These are phyloP conservation scores for Mrakia hoshinonis DNA, from an alignment of 768 basidiomycete species.

Conservation along the genomic window DNA sequence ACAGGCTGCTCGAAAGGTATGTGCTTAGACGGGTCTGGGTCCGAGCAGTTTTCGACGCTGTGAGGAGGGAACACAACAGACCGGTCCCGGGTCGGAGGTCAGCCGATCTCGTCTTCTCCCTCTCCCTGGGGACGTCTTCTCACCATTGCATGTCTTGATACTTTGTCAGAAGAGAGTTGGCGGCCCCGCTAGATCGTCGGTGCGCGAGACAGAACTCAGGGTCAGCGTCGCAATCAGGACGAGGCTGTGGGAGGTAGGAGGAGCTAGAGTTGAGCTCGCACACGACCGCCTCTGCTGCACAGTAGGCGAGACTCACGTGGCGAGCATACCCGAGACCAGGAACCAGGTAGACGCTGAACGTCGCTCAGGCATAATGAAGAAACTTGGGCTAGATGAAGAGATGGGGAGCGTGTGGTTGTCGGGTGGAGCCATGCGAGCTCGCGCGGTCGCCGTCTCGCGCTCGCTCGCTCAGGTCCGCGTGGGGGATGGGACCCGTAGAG, in stretches of 20 bases:
- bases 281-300: slow-evolving; percentile 42
- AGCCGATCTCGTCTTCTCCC: not conserved
- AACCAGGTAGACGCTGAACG: slow-evolving; percentile 40
- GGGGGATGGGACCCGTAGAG: too few relatives aligned
- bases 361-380: not conserved
- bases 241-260: not conserved
- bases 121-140: not conserved
- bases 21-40: slow-evolving; percentile 53
- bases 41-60: slow-evolving; percentile 71
- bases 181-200: slow-evolving; percentile 33
- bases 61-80: not conserved
- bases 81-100: not conserved
- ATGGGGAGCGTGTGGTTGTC: not conserved
- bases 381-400: not conserved
- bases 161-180: slow-evolving; percentile 73
- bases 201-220: not conserved
- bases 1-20: slow-evolving; percentile 90
- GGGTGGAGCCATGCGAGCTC: too few relatives aligned
- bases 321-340: slow-evolving; percentile 85
- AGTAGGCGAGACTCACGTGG: slow-evolving; percentile 49
- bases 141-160: slow-evolving; percentile 93
- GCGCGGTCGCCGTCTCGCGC: too few relatives aligned
- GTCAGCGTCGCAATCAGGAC: not conserved
- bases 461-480: too few relatives aligned
- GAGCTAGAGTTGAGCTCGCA: not conserved